These are phyloP conservation scores for Trichosporon sp. DNA, from an alignment of 1,284 basidiomycete genomes.

Conservation along the genomic window DNA sequence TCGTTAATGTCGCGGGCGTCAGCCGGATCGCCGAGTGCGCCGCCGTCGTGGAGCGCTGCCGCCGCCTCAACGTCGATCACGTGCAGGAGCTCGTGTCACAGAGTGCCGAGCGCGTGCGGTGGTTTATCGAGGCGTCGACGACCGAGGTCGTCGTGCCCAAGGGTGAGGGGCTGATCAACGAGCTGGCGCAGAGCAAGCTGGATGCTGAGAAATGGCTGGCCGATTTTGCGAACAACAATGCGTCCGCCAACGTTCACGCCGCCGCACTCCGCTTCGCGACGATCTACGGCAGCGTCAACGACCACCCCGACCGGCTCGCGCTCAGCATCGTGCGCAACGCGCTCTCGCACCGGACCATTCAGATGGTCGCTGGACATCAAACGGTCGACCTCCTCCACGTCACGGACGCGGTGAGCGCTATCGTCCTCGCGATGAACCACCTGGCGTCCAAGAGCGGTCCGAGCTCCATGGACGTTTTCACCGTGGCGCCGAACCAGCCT, in stretches of 20 bases:
- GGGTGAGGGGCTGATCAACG: slow-evolving; percentile 38
- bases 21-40: slow-evolving; percentile 43
- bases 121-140: slow-evolving; percentile 47
- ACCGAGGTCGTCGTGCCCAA: slow-evolving; percentile 39
- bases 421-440: slow-evolving; percentile 35
- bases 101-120: slow-evolving; percentile 33
- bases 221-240: slow-evolving; percentile 19
- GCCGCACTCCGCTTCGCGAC: slow-evolving; percentile 42
- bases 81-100: slow-evolving; percentile 37
- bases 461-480: slow-evolving; percentile 37
- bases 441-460: slow-evolving; percentile 24
- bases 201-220: slow-evolving; percentile 36
- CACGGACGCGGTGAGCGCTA: slow-evolving; percentile 40
- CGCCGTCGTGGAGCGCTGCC: slow-evolving; percentile 43
- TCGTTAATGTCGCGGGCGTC: slow-evolving; percentile 48
- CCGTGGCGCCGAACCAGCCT: slow-evolving; percentile 36
- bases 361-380: slow-evolving; percentile 47
- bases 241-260: slow-evolving; percentile 28
- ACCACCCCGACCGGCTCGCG: slow-evolving; percentile 43
- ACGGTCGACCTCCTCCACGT: slow-evolving; percentile 44
- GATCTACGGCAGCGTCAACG: slow-evolving; percentile 41
- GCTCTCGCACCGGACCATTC: slow-evolving; percentile 41
- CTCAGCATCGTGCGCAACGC: slow-evolving; percentile 42
- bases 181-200: slow-evolving; percentile 41
- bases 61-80: slow-evolving; percentile 42